phyloP scores from a whole-genome alignment of 1,139 yeast species.

The Waltiozyma sp. region DNA sequence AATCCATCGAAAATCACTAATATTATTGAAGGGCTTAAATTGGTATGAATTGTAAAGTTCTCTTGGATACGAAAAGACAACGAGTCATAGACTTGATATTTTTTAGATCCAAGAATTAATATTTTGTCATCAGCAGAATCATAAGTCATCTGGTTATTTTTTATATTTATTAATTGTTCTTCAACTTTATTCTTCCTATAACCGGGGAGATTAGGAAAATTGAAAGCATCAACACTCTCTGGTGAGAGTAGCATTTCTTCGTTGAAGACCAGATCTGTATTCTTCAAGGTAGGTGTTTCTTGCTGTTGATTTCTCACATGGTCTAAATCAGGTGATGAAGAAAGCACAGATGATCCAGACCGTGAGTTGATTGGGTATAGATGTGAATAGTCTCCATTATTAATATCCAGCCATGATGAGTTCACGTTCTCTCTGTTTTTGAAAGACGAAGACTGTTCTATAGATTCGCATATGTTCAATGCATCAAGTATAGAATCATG shows the following conservation, averaged over 20 bases:
- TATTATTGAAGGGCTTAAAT: slow-evolving; percentile 5
- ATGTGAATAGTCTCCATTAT: neutral
- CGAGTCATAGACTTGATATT: slow-evolving; percentile 10
- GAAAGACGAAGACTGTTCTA: neutral
- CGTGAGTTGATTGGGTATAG: neutral
- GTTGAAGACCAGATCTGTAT: neutral
- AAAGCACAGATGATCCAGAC: neutral
- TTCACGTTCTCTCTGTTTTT: neutral
- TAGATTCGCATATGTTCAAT: neutral
- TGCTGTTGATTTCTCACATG: neutral
- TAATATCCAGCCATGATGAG: neutral
- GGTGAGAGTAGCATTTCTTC: neutral
- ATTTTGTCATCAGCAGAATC: slow-evolving; percentile 6
- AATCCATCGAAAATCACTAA: slow-evolving; percentile 18
- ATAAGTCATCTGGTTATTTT: neutral
- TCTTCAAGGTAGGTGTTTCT: neutral
- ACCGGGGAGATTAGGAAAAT: neutral
- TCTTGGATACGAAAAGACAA: slow-evolving; percentile 7
- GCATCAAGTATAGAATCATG: neutral
- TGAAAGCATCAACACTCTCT: neutral
- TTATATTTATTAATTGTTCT: neutral
- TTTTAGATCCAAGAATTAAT: slow-evolving; percentile 17
- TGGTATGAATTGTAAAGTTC: slow-evolving; percentile 11
- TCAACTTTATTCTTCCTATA: neutral
- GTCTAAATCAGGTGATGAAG: neutral